Evolutionary conservation across 495 filamentous ascomycete species (phyloP).

Genomic region (Pseudevernia furfuracea): DNA sequence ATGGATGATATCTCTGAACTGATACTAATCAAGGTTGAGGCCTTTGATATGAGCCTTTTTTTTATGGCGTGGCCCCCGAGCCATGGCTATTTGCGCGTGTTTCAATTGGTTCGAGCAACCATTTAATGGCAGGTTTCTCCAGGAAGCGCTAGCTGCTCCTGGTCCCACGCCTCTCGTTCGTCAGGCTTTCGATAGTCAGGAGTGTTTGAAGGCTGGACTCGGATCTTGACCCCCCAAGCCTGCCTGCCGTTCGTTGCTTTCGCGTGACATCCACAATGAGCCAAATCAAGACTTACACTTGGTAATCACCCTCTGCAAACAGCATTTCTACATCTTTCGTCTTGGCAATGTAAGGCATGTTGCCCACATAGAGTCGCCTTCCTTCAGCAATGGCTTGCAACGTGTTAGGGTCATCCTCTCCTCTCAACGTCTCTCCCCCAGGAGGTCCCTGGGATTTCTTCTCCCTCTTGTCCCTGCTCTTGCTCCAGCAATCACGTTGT

Average conservation of each 20-base stretch:
- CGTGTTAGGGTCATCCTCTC: slow-evolving; percentile 20
- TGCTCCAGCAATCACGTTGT: not conserved
- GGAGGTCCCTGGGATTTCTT: not conserved
- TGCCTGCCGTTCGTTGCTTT: slow-evolving; percentile 36
- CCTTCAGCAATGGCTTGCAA: slow-evolving; percentile 42
- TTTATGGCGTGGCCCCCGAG: not conserved
- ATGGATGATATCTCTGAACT: not conserved
- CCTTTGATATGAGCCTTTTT: not conserved
- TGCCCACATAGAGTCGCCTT: slow-evolving; percentile 57
- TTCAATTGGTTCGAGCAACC: not conserved
- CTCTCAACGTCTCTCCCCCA: slow-evolving; percentile 6
- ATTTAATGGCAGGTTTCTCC: not conserved
- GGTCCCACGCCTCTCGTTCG: slow-evolving; percentile 14
- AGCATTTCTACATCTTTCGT: slow-evolving; percentile 52
- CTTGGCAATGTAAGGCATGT: slow-evolving; percentile 58
- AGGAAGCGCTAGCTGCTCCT: not conserved
- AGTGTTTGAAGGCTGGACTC: slow-evolving; percentile 29
- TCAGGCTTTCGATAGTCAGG: slow-evolving; percentile 11
- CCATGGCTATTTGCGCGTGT: not conserved
- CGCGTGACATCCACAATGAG: slow-evolving; percentile 18
- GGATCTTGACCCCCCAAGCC: slow-evolving; percentile 43
- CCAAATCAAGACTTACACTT: slow-evolving; percentile 33
- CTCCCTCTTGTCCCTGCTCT: not conserved
- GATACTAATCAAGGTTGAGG: not conserved
- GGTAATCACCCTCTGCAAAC: slow-evolving; percentile 42